phyloP scores from a whole-genome alignment of 2,329 filamentous ascomycete genomes.

The Penicillium polonicum region DNA sequence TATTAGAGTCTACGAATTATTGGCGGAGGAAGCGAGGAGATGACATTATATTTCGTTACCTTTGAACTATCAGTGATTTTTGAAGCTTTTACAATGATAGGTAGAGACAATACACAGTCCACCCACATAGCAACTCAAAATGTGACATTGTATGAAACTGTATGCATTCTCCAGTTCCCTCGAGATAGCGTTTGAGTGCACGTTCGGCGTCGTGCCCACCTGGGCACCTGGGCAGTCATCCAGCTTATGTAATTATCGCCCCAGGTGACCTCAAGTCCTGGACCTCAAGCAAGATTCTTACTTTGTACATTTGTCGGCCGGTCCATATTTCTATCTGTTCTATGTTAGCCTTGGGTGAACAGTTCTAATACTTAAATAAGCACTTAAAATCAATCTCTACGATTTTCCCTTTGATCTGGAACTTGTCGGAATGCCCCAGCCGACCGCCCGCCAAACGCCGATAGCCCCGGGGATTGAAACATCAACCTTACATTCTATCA shows the following conservation, averaged over 20 bases:
- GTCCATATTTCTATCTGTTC: neutral
- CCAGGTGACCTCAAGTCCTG: too few species aligned
- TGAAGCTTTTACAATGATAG: neutral
- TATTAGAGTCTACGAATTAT: neutral
- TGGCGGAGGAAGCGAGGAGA: neutral
- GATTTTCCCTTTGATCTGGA: neutral
- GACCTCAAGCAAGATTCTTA: neutral
- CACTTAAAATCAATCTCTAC: neutral
- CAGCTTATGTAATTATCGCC: neutral
- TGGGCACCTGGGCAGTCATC: too few species aligned
- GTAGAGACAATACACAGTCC: too few species aligned
- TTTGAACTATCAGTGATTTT: neutral
- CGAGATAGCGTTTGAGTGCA: neutral
- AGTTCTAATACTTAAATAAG: neutral
- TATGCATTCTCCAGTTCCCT: neutral
- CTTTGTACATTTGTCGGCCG: neutral
- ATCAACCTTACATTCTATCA: neutral
- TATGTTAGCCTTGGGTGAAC: neutral
- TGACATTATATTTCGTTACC: neutral
- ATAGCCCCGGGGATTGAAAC: slow-evolving; percentile 6
- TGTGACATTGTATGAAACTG: neutral
- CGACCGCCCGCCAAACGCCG: slow-evolving; percentile 3
- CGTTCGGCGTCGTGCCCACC: too few species aligned
- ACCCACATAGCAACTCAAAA: neutral
- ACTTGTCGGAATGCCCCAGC: neutral